phyloP scores from a whole-genome alignment of 768 basidiomycete species.

The Hirschioporus abietinus region DNA sequence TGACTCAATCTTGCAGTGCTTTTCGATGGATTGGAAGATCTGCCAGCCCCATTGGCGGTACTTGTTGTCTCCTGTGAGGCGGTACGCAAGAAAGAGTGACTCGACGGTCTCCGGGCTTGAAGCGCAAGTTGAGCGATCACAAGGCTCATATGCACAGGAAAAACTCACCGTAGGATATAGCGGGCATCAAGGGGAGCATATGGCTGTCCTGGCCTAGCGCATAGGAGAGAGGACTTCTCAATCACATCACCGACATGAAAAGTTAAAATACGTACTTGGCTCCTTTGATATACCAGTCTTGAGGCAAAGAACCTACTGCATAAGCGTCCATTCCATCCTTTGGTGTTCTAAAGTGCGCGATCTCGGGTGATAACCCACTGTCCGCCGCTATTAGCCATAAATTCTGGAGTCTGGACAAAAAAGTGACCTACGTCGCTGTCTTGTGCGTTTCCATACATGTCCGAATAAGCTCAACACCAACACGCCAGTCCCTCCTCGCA shows the following conservation, averaged over 20 bases:
- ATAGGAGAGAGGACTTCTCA: not conserved
- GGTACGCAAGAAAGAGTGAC: slow-evolving; percentile 85
- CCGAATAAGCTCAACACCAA: slow-evolving; percentile 74
- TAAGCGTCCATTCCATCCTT: slow-evolving; percentile 45
- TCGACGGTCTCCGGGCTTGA: slow-evolving; percentile 88
- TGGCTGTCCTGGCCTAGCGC: slow-evolving; percentile 18
- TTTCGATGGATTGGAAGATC: slow-evolving; percentile 86
- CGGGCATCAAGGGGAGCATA: slow-evolving; percentile 68
- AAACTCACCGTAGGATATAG: slow-evolving; percentile 77
- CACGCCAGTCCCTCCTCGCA: slow-evolving; percentile 75
- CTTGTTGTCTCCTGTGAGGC: slow-evolving; percentile 77
- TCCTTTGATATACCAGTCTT: slow-evolving; percentile 93
- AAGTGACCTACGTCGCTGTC: slow-evolving; percentile 68
- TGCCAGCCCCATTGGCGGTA: slow-evolving; percentile 85
- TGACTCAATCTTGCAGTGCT: slow-evolving; percentile 65
- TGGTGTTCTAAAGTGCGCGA: slow-evolving; percentile 74
- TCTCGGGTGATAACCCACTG: slow-evolving; percentile 85
- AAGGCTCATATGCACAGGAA: not conserved
- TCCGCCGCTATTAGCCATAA: not conserved
- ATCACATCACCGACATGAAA: not conserved
- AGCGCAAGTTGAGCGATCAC: not conserved
- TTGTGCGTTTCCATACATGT: slow-evolving; percentile 87
- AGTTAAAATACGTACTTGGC: slow-evolving; percentile 39
- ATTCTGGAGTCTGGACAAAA: not conserved
- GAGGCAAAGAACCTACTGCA: slow-evolving; percentile 32